Conservation (phyloP, 2,329 filamentous ascomycete species). For the Hypoxylon sp. region DNA sequence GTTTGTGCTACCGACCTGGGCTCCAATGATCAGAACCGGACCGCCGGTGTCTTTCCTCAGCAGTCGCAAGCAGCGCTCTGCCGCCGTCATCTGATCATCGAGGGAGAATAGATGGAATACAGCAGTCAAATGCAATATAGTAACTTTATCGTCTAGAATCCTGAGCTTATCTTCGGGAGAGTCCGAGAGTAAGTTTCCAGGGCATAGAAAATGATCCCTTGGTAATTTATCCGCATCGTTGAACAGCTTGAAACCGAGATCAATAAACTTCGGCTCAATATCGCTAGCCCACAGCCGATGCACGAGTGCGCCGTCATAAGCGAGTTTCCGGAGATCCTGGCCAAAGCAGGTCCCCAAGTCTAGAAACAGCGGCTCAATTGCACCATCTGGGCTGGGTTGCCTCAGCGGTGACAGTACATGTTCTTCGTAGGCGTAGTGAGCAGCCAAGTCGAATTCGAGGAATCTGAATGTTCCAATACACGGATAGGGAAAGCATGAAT, state of each 20-base stretch:
- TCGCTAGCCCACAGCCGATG: slow-evolving; percentile 53
- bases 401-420: slow-evolving; percentile 51
- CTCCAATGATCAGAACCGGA: slow-evolving; percentile 51
- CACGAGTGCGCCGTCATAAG: slow-evolving; percentile 52
- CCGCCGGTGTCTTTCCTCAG: slow-evolving; percentile 48
- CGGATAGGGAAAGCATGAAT: slow-evolving; percentile 53
- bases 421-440: slow-evolving; percentile 45
- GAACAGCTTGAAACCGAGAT: slow-evolving; percentile 58
- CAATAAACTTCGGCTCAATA: slow-evolving; percentile 54
- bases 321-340: slow-evolving; percentile 59
- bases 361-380: slow-evolving; percentile 51
- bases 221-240: slow-evolving; percentile 52
- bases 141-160: slow-evolving; percentile 51
- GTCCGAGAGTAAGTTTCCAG: slow-evolving; percentile 49
- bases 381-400: slow-evolving; percentile 43
- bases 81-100: slow-evolving; percentile 50
- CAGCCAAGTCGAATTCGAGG: slow-evolving; percentile 55
- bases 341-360: slow-evolving; percentile 59
- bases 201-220: slow-evolving; percentile 53
- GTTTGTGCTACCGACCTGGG: slow-evolving; percentile 39
- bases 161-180: slow-evolving; percentile 49
- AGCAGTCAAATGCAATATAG: slow-evolving; percentile 49
- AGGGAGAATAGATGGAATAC: slow-evolving; percentile 58
- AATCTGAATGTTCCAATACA: slow-evolving; percentile 60
- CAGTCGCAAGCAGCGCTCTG: slow-evolving; percentile 48